Conservation (phyloP, 306 rosid genomes). For the Trifolium dubium region DNA sequence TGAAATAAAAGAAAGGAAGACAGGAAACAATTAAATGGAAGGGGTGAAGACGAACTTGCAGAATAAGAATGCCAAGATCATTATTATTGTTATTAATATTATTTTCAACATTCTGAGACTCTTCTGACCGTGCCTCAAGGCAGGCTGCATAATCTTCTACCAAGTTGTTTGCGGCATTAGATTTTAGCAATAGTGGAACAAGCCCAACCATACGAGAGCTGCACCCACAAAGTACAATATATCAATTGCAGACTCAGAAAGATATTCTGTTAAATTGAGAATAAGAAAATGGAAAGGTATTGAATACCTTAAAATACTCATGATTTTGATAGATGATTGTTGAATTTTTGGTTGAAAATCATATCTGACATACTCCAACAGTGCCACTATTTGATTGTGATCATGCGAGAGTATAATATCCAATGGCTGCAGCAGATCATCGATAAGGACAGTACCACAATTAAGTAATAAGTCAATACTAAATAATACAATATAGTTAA, state of each 20-base stretch:
- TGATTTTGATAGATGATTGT: slow-evolving; percentile 88
- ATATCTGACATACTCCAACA: slow-evolving; percentile 95
- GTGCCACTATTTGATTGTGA: slow-evolving; percentile 84
- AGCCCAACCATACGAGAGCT: slow-evolving; percentile 98
- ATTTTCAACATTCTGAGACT: slow-evolving; percentile 68
- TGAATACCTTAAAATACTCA: slow-evolving; percentile 85
- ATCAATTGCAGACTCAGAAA: slow-evolving; percentile 34
- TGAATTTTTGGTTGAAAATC: slow-evolving; percentile 89
- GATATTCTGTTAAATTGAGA: slow-evolving; percentile 21
- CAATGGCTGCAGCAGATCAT: slow-evolving; percentile 74
- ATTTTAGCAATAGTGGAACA: slow-evolving; percentile 79
- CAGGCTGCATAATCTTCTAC: slow-evolving; percentile 99
- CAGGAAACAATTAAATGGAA: slow-evolving; percentile 19
- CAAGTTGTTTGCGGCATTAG: slow-evolving; percentile 74
- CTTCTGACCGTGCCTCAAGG: slow-evolving; percentile 87
- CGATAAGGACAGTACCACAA: slow-evolving; percentile 1
- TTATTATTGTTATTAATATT: slow-evolving; percentile 47
- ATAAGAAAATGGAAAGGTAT: slow-evolving; percentile 39
- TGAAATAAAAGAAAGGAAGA: slow-evolving; percentile 1
- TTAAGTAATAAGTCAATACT: slow-evolving; percentile 9
- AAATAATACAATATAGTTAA: slow-evolving; percentile 12
- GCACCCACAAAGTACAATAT: slow-evolving; percentile 45
- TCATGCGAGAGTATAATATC: slow-evolving; percentile 94
- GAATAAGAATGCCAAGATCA: slow-evolving; percentile 91
- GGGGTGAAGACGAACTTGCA: slow-evolving; percentile 67